Evolutionary conservation across 2,329 filamentous ascomycete genomes (phyloP), one percentile per base, ranked within the genome.

Genomic region (Dothiorella sarmentorum): DNA sequence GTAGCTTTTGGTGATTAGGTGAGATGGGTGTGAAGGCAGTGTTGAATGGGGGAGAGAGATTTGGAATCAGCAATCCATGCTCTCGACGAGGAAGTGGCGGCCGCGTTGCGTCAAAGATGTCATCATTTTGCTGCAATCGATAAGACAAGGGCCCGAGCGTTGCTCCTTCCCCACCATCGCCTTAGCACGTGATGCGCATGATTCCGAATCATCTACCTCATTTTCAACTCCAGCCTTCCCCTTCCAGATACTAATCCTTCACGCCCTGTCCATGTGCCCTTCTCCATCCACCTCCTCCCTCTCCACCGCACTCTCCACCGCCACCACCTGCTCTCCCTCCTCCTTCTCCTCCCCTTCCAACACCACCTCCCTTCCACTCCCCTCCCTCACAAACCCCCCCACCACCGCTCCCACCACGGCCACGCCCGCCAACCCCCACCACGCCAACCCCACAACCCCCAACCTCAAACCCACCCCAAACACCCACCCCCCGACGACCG

Each of bases 291-390:
- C 3, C 13, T 15, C 15, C 44, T 20, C 26, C 17, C 7, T 15
- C 4, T 7, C 42, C 3, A 26, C 22, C 3, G 4, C 22, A 44
- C 13, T 26, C 15, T 26, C 26, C 31, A 18, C 43, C 24, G 9
- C 43, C 9, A 17, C 43, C 33, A n/a, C 33, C 13, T n/a, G 13
- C 6, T 55, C 55, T 4, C 67, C 67, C 52, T 69, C 66, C 0
- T 71, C 68, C 0, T 75, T 76, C 29, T 81, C 80, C 26, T 82
- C 78, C 62, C 87, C 85, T 0, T 84, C 85, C 2, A 88, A 68
- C 76, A 84, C 78, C 44, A 88, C 82, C 68, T 87, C 85, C 67
- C 87, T 84, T 0, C 85, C 85, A 65, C 85, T 75, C 0, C 85
- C 85, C 63, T 88, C 85, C 53, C 72, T 74, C 7, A 87, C 81